Evolutionary conservation across 176 grass and related monocot species (phyloP).

Genomic region (Carex scoparia): DNA sequence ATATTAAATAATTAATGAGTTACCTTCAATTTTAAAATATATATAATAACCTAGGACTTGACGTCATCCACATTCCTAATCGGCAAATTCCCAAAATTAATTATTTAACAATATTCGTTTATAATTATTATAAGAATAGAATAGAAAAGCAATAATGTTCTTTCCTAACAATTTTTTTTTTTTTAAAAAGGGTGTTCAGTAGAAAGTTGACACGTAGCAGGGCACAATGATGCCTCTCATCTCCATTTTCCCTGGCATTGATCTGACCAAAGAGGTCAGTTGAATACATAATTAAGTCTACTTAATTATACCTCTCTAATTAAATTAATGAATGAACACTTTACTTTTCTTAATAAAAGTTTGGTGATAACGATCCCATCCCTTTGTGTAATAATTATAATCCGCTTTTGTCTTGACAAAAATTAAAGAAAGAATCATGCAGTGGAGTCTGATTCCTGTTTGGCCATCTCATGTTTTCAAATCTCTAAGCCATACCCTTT

Average conservation of each 20-base stretch:
- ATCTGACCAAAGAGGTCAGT: not conserved
- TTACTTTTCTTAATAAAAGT: slow-evolving; percentile 8
- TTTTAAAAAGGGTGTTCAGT: not conserved
- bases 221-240: not conserved
- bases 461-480: not conserved
- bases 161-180: not conserved
- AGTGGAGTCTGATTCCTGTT: not conserved
- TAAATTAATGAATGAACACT: not conserved
- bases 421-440: not conserved
- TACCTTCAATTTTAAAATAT: too few species aligned
- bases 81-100: too few species aligned
- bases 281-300: not conserved
- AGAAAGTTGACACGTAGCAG: not conserved
- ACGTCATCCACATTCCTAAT: too few species aligned
- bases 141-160: not conserved
- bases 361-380: slow-evolving; percentile 7
- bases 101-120: too few species aligned
- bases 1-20: too few species aligned
- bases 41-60: too few species aligned
- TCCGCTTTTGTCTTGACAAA: not conserved
- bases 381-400: slow-evolving; percentile 3
- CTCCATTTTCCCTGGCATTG: not conserved
- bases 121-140: too few species aligned
- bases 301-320: not conserved
- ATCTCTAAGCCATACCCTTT: not conserved